Conservation (phyloP, 805 yeast species). For the Lachancea nothofagi region DNA sequence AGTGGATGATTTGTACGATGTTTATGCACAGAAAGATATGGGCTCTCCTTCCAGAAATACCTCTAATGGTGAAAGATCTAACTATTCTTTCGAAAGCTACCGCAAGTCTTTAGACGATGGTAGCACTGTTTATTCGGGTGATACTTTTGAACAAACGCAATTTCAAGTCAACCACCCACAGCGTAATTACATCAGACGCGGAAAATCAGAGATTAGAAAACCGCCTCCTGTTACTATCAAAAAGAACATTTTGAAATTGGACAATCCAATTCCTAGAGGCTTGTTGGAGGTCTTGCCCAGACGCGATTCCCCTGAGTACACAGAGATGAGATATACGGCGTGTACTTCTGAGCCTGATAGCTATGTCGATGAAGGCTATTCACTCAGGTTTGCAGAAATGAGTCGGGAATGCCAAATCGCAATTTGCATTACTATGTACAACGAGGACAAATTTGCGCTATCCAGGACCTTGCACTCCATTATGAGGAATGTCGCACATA, state of each 20-base stretch:
- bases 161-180: conserved; percentile 35
- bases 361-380: conserved; percentile 73
- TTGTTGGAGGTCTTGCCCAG: conserved; percentile 78
- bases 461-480: conserved; percentile 94
- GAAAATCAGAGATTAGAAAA: conserved; percentile 62
- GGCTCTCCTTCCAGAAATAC: conserved; percentile 18
- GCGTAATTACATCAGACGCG: conserved; percentile 40
- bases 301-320: conserved; percentile 86
- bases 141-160: conserved; percentile 33
- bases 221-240: conserved; percentile 70
- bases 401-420: conserved; percentile 90
- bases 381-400: conserved; percentile 76
- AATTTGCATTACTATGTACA: conserved; percentile 94
- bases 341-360: conserved; percentile 91
- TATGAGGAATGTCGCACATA: conserved; percentile 84
- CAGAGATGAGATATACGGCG: conserved; percentile 95
- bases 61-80: conserved; percentile 48
- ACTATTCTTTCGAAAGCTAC: conserved; percentile 57
- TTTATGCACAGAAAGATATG: conserved; percentile 4
- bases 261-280: conserved; percentile 91
- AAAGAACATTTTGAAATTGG: conserved; percentile 65
- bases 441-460: conserved; percentile 84
- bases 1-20: conserved; percentile 18
- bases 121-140: conserved; percentile 29
- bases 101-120: conserved; percentile 45